These are phyloP conservation scores for Limonium bicolor DNA, from an alignment of 148 eudicot genomes.

Conservation along the genomic window DNA sequence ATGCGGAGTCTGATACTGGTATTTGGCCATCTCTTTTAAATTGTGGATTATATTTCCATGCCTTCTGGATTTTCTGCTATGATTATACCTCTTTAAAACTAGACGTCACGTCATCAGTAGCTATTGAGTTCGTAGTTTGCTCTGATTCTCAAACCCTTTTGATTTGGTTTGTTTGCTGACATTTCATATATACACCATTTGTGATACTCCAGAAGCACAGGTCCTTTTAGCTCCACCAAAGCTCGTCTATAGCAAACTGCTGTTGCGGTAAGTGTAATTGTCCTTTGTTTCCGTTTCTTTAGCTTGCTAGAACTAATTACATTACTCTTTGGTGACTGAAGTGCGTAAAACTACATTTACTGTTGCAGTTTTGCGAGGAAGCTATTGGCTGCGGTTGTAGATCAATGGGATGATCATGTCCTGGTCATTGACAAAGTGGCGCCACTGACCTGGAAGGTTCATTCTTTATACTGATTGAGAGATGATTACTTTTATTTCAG, in stretches of 20 bases:
- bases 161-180: too few relatives aligned
- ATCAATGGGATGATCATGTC: conserved; percentile 63
- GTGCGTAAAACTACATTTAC: background rate
- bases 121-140: too few relatives aligned
- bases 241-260: conserved; percentile 81
- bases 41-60: too few relatives aligned
- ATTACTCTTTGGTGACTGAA: background rate
- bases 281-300: background rate
- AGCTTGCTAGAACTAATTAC: too few relatives aligned
- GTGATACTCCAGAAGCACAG: conserved; percentile 51
- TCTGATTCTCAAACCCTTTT: too few relatives aligned
- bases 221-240: conserved; percentile 85
- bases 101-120: too few relatives aligned
- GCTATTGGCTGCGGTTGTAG: conserved; percentile 54
- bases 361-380: conserved; percentile 56
- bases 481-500: background rate
- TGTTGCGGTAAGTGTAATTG: conserved; percentile 67
- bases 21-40: conserved; percentile 2
- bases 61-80: too few relatives aligned
- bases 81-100: too few relatives aligned
- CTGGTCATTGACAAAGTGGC: conserved; percentile 56
- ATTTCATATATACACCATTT: too few relatives aligned
- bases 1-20: conserved; percentile 57
- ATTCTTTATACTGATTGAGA: background rate
- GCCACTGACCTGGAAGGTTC: conserved; percentile 47